Base-by-base conservation (phyloP, 129 eudicot species). In the Lonicera japonica region DNA sequence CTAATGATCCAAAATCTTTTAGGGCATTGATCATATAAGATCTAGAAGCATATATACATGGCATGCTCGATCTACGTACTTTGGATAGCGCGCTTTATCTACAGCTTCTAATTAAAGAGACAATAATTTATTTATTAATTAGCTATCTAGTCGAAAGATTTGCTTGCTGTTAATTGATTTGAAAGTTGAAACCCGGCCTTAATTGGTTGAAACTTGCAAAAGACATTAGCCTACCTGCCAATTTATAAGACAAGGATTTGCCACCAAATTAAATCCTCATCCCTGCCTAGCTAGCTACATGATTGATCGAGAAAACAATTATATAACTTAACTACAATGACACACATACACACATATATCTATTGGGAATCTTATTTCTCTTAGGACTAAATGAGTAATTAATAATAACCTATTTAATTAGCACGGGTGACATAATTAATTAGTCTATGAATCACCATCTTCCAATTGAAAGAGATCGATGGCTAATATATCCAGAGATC, bases 231-330 rank as follows among this genome's bases (percentile, higher is more conserved):
- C 15, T 72, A 58, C 5, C 65, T 65, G 43, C 56, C 43, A 72
- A 64, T 23, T 46, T 34, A 13, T n/a, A 63, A 43, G 71, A 73
- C 55, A 73, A 34, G 58, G 77, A 73, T 66, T n/a, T 58, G 23
- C 60, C 62, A 73, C 72, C 77, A 57, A 72, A 65, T 70, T n/a
- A n/a, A n/a, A n/a, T 47, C 9, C 19, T 53, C 25, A 46, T 70
- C 6, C n/a, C 29, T 54, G 17, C 7, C n/a, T n/a, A 29, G 38
- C 50, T 11, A 1, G 50, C 50, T 25, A 13, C 58, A 56, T 23
- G 47, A n/a, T n/a, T n/a, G n/a, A n/a, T 8, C 36, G 41, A 23
- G 41, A 36, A 55, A 55, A 23, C 40, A 43, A 43, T 43, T 43
- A 43, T 43, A 43, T 43, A 43, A 2, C 50, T 43, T 10, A 43